phyloP scores from a whole-genome alignment of 1,139 yeast genomes.

The Pichia terricola region DNA sequence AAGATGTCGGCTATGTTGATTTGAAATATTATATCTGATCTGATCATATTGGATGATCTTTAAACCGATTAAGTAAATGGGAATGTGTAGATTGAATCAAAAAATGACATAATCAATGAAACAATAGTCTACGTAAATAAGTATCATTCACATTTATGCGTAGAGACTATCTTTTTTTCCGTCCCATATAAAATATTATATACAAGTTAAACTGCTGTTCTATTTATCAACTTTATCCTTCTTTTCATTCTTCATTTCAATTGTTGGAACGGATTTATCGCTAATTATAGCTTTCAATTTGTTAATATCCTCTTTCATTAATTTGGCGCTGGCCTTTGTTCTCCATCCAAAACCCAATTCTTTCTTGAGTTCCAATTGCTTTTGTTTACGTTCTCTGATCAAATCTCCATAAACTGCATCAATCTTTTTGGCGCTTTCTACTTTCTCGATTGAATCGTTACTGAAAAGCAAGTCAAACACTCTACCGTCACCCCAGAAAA shows the following conservation, averaged over 20 bases:
- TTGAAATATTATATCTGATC: slow-evolving; percentile 12
- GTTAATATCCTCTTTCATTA: slow-evolving; percentile 24
- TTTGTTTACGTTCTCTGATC: slow-evolving; percentile 23
- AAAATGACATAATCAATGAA: no score
- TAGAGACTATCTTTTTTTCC: no score
- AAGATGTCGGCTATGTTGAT: slow-evolving; percentile 16
- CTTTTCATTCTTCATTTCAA: slow-evolving; percentile 1
- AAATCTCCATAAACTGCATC: slow-evolving; percentile 36
- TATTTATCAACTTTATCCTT: not conserved
- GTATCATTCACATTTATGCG: no score
- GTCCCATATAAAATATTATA: no score
- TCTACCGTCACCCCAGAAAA: slow-evolving; percentile 88
- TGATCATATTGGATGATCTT: not conserved
- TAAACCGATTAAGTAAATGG: no score
- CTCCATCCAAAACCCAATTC: slow-evolving; percentile 34
- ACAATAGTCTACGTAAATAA: no score
- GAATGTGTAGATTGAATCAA: no score
- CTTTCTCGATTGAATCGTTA: slow-evolving; percentile 63
- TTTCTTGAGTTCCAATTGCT: slow-evolving; percentile 28
- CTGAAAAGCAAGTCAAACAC: slow-evolving; percentile 75
- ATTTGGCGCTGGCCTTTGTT: slow-evolving; percentile 24
- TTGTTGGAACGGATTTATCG: slow-evolving; percentile 21
- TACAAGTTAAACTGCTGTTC: not conserved
- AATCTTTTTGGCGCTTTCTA: slow-evolving; percentile 61
- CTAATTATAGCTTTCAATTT: slow-evolving; percentile 20